Conservation (phyloP, 164 flowering plant species). For the Stephania yunnanensis region DNA sequence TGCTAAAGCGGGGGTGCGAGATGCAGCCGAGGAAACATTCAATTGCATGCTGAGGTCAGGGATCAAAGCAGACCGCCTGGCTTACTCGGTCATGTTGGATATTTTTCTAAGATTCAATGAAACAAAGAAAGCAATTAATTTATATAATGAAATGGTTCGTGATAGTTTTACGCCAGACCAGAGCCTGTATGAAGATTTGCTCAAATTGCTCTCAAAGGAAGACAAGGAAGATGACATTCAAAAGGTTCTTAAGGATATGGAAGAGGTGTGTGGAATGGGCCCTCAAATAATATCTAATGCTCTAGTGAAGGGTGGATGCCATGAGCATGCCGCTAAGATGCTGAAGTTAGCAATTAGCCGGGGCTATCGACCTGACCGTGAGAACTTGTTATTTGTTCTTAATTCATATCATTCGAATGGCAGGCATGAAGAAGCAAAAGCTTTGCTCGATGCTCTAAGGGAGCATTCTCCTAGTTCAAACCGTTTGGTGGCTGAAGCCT, state of each 20-base stretch:
- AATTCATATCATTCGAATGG: constrained; percentile 60
- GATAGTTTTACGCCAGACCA: constrained; percentile 61
- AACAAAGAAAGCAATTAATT: constrained; percentile 40
- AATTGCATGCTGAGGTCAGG: constrained; percentile 69
- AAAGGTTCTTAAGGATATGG: constrained; percentile 57
- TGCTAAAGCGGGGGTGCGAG: constrained; percentile 71
- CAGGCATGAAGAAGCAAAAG: constrained; percentile 50
- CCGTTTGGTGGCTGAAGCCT: constrained; percentile 47
- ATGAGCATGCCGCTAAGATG: constrained; percentile 53
- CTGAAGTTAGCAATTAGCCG: constrained; percentile 45
- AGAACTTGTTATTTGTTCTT: constrained; percentile 50
- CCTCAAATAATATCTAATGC: constrained; percentile 47
- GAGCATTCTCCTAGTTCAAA: constrained; percentile 35
- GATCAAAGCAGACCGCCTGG: constrained; percentile 72
- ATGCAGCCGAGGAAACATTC: constrained; percentile 71
- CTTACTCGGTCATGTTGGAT: constrained; percentile 88
- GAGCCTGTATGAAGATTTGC: constrained; percentile 47
- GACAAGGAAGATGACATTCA: constrained; percentile 40
- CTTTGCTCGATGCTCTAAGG: constrained; percentile 48
- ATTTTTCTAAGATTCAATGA: constrained; percentile 54
- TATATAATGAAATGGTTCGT: constrained; percentile 62
- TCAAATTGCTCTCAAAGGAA: constrained; percentile 48
- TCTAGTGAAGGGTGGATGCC: constrained; percentile 69
- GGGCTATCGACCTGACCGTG: constrained; percentile 49
- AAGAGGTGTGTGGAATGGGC: constrained; percentile 44